These are phyloP conservation scores for Dryadomyces quercus-mongolicae DNA, from an alignment of 2,329 filamentous ascomycete genomes.

Conservation along the genomic window DNA sequence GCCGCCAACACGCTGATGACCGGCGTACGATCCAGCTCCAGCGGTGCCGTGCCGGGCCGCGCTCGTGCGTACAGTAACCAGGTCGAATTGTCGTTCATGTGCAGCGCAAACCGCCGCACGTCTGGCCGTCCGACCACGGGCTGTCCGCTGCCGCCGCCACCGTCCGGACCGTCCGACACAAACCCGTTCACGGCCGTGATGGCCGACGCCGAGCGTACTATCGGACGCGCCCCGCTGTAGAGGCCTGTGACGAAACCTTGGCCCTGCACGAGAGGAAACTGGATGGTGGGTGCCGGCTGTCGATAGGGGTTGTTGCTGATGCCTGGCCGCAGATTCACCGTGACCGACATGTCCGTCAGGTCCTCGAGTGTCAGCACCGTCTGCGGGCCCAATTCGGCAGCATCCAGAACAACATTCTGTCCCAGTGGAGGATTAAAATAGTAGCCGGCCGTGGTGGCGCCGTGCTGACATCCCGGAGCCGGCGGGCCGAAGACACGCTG, in stretches of 20 bases:
- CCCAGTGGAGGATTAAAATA: slow-evolving; percentile 75
- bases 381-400: slow-evolving; percentile 52
- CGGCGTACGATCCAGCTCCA: slow-evolving; percentile 57
- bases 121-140: neutral
- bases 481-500: slow-evolving; percentile 57
- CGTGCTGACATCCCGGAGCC: slow-evolving; percentile 15
- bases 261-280: slow-evolving; percentile 77
- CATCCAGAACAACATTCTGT: slow-evolving; percentile 70
- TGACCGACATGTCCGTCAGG: slow-evolving; percentile 45
- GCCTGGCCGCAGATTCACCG: slow-evolving; percentile 52
- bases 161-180: slow-evolving; percentile 23
- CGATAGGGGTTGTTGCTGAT: slow-evolving; percentile 10
- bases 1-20: slow-evolving; percentile 50
- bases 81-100: slow-evolving; percentile 56
- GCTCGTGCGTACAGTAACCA: slow-evolving; percentile 75
- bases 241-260: slow-evolving; percentile 76
- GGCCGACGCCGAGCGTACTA: slow-evolving; percentile 52
- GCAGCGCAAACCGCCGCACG: slow-evolving; percentile 62
- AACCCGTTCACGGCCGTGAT: slow-evolving; percentile 1
- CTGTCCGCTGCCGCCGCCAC: slow-evolving; percentile 24
- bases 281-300: slow-evolving; percentile 45
- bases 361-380: slow-evolving; percentile 44
- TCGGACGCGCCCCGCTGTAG: slow-evolving; percentile 58
- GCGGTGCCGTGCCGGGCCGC: slow-evolving; percentile 39
- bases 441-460: slow-evolving; percentile 42